Conservation (phyloP, 164 flowering plant genomes). For the Akebia trifoliata region DNA sequence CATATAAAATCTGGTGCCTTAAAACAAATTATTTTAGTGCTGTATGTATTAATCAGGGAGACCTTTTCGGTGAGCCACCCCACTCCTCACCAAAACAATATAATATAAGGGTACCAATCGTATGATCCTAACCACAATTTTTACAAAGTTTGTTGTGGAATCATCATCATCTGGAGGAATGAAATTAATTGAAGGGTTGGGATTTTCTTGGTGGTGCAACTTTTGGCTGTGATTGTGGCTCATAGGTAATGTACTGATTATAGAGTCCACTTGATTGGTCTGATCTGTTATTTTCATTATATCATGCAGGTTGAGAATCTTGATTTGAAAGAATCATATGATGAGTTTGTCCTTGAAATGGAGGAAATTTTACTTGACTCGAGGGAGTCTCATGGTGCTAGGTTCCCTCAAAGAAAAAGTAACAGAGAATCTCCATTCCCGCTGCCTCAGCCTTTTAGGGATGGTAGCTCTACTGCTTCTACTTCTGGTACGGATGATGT, state of each 20-base stretch:
- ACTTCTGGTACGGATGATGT: slow-evolving; percentile 55
- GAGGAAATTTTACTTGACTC: slow-evolving; percentile 86
- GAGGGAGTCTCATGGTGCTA: slow-evolving; percentile 43
- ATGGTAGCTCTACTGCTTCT: slow-evolving; percentile 84
- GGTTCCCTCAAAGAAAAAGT: slow-evolving; percentile 33
- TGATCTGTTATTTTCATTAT: background rate
- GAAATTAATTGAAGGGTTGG: background rate
- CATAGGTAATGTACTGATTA: background rate
- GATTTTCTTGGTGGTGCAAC: background rate
- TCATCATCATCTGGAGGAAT: no score
- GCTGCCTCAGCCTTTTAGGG: slow-evolving; percentile 47
- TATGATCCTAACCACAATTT: background rate
- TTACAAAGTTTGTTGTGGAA: background rate
- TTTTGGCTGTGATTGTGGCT: background rate
- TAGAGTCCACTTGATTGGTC: no score
- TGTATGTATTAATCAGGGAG: background rate
- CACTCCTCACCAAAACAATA: background rate
- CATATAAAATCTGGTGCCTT: no score
- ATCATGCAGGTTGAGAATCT: slow-evolving; percentile 45
- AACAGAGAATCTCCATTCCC: slow-evolving; percentile 29
- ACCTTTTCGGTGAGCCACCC: background rate
- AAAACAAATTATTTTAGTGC: background rate
- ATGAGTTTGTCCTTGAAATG: slow-evolving; percentile 90
- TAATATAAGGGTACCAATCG: background rate
- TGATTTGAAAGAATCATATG: slow-evolving; percentile 47